Base-by-base conservation (phyloP, 768 basidiomycete genomes). In the Tulasnella calospora region DNA sequence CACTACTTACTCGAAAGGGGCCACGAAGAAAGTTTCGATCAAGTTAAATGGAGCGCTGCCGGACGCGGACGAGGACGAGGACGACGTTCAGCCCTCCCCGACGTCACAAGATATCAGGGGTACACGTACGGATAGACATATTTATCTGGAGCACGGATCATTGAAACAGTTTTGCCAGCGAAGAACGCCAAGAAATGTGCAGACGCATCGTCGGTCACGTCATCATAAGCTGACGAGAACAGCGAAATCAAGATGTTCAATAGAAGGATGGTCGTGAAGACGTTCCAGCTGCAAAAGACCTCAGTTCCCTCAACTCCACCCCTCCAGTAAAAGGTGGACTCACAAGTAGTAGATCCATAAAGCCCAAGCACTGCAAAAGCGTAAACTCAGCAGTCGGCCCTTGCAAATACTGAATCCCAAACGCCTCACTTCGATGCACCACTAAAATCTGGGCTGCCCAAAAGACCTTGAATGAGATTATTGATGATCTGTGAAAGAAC, bases 201-300 rank as follows among this genome's bases (percentile, higher is more conserved):
- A 82, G 94, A 92, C 1, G 95, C 95, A 81, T 96, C 92, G 44
- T 89, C 89, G 0, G 94, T 87, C 10, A 94, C 94, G 81, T 96
- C 95, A 15, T 91, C 90, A 82, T 97, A 97, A 0, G 95, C 95
- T 73, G 95, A 94, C 23, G 95, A 91, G 83, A 98, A 98, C 81
- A 98, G 85, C n/a, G 96, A 98, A 81, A 98, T 95, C 82, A 98
- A 88, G 82, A 98, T 91, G 83, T 98, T 98, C 83, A 98, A 89
- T 73, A 98, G 87, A 76, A 98, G 89, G 73, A 98, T 88, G 23
- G 90, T 92, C 2, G 94, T 92, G 30, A 91, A 88, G 76, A 94
- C 88, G 84, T 92, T 95, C 95, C 94, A 96, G 67, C 92, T 92
- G 80, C 27, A 19, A 38, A 69, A 23, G 47, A 71, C 67, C 80